Percentiles rank a stretch among this genome's conserved stretches.
Conservation (phyloP, 352 stramenopile genomes). For the Phytophthora constricta region DNA sequence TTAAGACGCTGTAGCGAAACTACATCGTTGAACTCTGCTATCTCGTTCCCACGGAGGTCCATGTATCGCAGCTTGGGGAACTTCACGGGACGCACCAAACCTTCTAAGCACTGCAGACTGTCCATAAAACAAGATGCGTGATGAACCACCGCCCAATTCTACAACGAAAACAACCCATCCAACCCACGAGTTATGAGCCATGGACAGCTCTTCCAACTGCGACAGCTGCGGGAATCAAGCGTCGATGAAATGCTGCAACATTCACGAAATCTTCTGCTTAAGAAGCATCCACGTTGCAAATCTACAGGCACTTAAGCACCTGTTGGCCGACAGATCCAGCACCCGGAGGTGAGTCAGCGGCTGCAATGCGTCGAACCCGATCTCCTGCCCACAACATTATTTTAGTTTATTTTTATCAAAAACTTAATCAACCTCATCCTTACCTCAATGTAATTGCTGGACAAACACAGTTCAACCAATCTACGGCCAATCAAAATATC, state of each 20-base stretch:
- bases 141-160: background rate
- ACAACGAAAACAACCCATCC: background rate
- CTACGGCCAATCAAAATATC: slow-evolving; percentile 17
- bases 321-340: slow-evolving; percentile 81
- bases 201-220: slow-evolving; percentile 68
- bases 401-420: background rate
- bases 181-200: slow-evolving; percentile 75
- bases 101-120: slow-evolving; percentile 61
- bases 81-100: slow-evolving; percentile 67
- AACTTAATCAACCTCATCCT: background rate
- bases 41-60: slow-evolving; percentile 73
- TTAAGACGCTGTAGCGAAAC: slow-evolving; percentile 58
- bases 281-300: background rate
- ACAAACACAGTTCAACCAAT: slow-evolving; percentile 80
- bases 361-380: slow-evolving; percentile 69
- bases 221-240: slow-evolving; percentile 65
- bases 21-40: slow-evolving; percentile 48
- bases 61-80: slow-evolving; percentile 75
- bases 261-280: background rate
- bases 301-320: slow-evolving; percentile 34
- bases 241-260: slow-evolving; percentile 58
- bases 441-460: slow-evolving; percentile 80
- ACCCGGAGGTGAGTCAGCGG: slow-evolving; percentile 68
- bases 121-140: background rate
- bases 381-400: slow-evolving; percentile 36